Evolutionary conservation across 176 grass and related monocot species (phyloP).

Genomic region (Bromus sterilis): DNA sequence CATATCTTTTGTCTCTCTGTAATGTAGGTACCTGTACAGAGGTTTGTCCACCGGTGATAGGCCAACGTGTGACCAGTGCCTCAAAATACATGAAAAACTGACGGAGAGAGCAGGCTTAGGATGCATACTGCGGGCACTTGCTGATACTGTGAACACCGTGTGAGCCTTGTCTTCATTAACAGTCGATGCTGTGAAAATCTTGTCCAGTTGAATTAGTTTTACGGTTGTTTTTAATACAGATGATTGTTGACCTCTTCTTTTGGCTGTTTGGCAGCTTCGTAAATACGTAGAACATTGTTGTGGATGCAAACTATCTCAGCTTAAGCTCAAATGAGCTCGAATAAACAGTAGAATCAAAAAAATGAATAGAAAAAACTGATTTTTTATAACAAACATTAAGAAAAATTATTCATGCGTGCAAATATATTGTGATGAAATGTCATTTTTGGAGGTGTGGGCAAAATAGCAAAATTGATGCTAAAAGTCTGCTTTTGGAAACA

Average conservation of each 20-base stretch:
- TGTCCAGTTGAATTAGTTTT: not conserved
- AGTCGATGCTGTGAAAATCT: not conserved
- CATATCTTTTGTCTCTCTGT: not conserved
- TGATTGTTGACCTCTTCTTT: not conserved
- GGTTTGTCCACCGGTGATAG: conserved; percentile 83
- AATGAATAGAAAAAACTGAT: no score
- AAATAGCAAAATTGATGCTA: no score
- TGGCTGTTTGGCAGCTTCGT: not conserved
- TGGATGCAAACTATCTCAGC: no score
- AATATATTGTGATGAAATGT: no score
- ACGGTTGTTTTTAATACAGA: not conserved
- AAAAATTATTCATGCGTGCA: no score
- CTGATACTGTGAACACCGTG: conserved; percentile 34
- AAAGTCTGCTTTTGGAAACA: no score
- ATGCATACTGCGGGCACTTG: conserved; percentile 70
- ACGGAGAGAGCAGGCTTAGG: conserved; percentile 80
- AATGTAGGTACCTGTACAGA: conserved; percentile 85
- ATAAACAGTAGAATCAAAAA: no score
- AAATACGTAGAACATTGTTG: not conserved
- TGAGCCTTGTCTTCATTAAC: conserved; percentile 20
- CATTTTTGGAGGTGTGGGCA: no score
- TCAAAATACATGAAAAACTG: conserved; percentile 96
- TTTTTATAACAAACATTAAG: no score
- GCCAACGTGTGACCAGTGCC: conserved; percentile 86
- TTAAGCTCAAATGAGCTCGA: no score